Base-by-base conservation (phyloP, 495 filamentous ascomycete species). In the Penicillium cosmopolitanum region DNA sequence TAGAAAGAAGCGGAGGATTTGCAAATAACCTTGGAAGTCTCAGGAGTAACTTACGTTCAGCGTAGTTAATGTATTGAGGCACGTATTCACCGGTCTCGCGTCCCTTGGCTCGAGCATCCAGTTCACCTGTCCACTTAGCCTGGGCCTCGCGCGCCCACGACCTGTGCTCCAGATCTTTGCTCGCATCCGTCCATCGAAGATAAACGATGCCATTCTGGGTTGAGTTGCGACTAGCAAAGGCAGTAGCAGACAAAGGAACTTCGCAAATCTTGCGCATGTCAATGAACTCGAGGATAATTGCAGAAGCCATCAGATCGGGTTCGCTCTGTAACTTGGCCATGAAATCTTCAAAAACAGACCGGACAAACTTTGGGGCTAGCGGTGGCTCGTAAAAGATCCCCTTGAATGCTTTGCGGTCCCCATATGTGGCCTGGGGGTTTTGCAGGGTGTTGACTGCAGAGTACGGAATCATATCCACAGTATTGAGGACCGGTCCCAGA, bases 361-460 rank as follows among this genome's bases (percentile, higher is more conserved):
- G 74, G 2, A 73, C 58, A 59, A 78, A 72, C 1, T 61, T 25
- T 7, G 65, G 59, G 36, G 75, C 67, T 43, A 81, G 53, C 0
- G 78, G 79, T 13, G 78, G 74, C 53, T 70, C 66, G 68, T 77
- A 82, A 35, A 77, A 77, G n/a, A 82, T 67, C 0, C 79, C 81
- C 53, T 82, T 84, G 56, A 80, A 77, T 1, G 75, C 70, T 42
- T 79, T 76, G 13, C 77, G 73, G 42, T 66, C 73, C 6, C 77
- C 77, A 50, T 75, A 72, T 0, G 67, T 73, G 1, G 77, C 70
- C 55, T 72, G 81, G 54, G 67, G 75, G 61, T 66, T 75, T 55
- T 74, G 73, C 4, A 83, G 60, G 2, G 65, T 56, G 56, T 85
- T 85, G 34, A 80, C 58, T 33, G 70, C 40, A 11, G 60, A 53